Conservation (phyloP, 441 rosid genomes). For the Raphanus hybrid region DNA sequence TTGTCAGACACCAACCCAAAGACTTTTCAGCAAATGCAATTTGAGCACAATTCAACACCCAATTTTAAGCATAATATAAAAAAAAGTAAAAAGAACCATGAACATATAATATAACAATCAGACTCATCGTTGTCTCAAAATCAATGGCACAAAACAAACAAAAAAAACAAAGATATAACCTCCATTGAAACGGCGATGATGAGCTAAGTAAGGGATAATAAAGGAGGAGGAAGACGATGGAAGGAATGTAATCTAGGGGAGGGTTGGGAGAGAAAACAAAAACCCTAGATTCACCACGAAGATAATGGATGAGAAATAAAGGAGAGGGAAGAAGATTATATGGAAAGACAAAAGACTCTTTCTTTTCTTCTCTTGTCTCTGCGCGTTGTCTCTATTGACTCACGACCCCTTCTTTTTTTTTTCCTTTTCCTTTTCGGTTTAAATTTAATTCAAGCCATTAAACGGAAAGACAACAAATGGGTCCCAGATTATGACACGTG, state of each 20-base stretch:
- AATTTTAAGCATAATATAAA: no score
- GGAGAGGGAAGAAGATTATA: slow-evolving; percentile 12
- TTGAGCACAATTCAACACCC: slow-evolving; percentile 25
- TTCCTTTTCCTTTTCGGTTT: background rate
- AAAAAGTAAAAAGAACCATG: background rate
- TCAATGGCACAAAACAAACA: background rate
- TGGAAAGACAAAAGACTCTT: slow-evolving; percentile 24
- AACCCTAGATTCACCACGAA: slow-evolving; percentile 43
- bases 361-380: slow-evolving; percentile 22
- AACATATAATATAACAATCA: background rate
- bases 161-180: slow-evolving; percentile 32
- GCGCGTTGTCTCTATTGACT: slow-evolving; percentile 41
- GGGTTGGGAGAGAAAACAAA: slow-evolving; percentile 24
- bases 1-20: background rate
- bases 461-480: slow-evolving; percentile 21
- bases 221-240: slow-evolving; percentile 18
- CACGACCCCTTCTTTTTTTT: background rate
- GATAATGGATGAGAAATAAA: slow-evolving; percentile 27
- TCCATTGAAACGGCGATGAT: slow-evolving; percentile 38
- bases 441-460: slow-evolving; percentile 6
- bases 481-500: slow-evolving; percentile 32
- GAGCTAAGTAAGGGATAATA: slow-evolving; percentile 13
- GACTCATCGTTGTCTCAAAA: background rate
- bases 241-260: slow-evolving; percentile 26
- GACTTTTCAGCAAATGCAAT: background rate